Percentiles rank a stretch among this genome's conserved stretches.
These are phyloP conservation scores for Scedosporium boydii DNA, from an alignment of 2,329 filamentous ascomycete species.

Conservation along the genomic window DNA sequence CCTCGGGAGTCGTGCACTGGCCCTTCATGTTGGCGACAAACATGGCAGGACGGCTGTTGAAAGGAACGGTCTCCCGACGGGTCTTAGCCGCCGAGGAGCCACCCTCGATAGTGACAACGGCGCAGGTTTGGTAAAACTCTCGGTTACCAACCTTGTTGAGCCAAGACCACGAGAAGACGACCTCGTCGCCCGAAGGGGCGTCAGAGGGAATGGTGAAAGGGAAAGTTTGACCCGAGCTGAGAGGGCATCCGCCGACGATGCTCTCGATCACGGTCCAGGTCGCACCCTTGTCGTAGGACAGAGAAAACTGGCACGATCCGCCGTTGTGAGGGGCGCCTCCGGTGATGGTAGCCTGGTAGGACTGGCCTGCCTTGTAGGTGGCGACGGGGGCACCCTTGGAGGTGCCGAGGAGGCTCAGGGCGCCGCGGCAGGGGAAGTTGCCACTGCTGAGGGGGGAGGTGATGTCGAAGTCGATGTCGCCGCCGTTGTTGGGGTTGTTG, in stretches of 20 bases:
- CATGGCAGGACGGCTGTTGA: conserved; percentile 52
- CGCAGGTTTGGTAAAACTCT: conserved; percentile 85
- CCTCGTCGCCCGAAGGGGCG: conserved; percentile 45
- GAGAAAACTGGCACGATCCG: conserved; percentile 66
- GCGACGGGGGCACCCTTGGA: conserved; percentile 42
- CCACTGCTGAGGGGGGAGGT: conserved; percentile 57
- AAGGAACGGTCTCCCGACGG: conserved; percentile 21
- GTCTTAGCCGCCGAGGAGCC: conserved; percentile 22
- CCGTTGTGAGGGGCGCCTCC: conserved; percentile 58
- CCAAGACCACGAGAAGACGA: conserved; percentile 68
- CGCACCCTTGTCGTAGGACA: conserved; percentile 63
- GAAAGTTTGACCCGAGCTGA: conserved; percentile 37
- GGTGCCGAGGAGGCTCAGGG: conserved; percentile 38
- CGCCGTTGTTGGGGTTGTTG: conserved; percentile 36
- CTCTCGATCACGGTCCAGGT: conserved; percentile 60
- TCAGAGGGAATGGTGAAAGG: conserved; percentile 58
- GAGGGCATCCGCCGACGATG: conserved; percentile 46
- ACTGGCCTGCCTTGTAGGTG: conserved; percentile 51
- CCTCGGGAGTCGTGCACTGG: conserved; percentile 48
- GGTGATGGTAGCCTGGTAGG: conserved; percentile 53
- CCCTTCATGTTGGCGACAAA: conserved; percentile 62
- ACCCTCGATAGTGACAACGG: conserved; percentile 52
- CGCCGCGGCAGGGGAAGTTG: conserved; percentile 71
- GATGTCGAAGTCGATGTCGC: conserved; percentile 60
- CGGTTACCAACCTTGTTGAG: conserved; percentile 69